Conservation (phyloP, 768 basidiomycete species). For the Tricholoma sp. region DNA sequence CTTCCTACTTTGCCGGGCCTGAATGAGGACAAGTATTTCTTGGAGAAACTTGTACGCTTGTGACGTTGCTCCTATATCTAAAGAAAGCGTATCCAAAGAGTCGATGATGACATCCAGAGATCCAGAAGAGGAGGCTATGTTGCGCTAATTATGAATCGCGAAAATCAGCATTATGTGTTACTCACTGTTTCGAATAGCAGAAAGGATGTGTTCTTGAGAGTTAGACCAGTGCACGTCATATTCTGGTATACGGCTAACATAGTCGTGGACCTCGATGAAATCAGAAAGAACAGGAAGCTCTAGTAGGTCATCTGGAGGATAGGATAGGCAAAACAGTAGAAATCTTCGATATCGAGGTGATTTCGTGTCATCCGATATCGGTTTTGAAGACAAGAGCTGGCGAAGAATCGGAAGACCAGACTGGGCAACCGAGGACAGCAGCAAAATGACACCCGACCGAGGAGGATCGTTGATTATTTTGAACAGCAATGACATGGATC, state of each 20-base stretch:
- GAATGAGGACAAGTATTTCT: constrained; percentile 39
- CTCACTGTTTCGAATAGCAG: constrained; percentile 36
- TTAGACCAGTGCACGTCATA: constrained; percentile 37
- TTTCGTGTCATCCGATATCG: constrained; percentile 12
- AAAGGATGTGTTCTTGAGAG: constrained; percentile 32
- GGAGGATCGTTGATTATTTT: constrained; percentile 13
- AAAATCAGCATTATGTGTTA: constrained; percentile 5
- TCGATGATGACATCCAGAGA: constrained; percentile 67
- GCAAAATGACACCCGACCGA: constrained; percentile 32
- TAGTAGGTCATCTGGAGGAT: constrained; percentile 41
- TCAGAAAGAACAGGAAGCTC: constrained; percentile 16
- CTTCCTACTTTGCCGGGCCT: constrained; percentile 44
- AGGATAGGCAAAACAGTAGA: constrained; percentile 56
- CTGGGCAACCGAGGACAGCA: constrained; percentile 59
- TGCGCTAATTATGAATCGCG: constrained; percentile 5
- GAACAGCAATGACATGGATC: constrained; percentile 13
- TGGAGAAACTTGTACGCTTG: constrained; percentile 49
- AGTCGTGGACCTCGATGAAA: constrained; percentile 42
- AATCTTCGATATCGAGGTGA: constrained; percentile 7
- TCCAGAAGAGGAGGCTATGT: constrained; percentile 31
- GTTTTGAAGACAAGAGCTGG: constrained; percentile 30
- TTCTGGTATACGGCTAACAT: constrained; percentile 45
- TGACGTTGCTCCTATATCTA: constrained; percentile 52
- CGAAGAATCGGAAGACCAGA: constrained; percentile 53
- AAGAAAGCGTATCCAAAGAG: constrained; percentile 60